Conservation (phyloP, 441 rosid genomes). For the Metrosideros polymorpha region DNA sequence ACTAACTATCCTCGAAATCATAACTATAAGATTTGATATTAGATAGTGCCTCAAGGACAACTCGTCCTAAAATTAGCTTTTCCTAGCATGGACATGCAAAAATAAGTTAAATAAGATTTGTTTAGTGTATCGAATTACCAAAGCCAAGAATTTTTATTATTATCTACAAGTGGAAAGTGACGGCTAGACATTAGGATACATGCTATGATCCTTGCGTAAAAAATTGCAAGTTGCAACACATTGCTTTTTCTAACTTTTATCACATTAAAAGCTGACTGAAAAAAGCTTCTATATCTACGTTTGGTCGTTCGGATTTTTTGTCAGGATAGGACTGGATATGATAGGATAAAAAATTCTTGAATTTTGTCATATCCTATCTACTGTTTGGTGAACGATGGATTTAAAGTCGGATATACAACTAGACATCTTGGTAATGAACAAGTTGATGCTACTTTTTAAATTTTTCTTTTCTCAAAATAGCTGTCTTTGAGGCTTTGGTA, state of each 20-base stretch:
- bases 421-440: too few relatives aligned
- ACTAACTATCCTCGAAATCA: neutral
- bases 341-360: too few relatives aligned
- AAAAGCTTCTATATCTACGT: neutral
- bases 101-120: neutral
- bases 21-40: neutral
- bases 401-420: too few relatives aligned
- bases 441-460: too few relatives aligned
- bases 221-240: neutral
- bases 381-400: too few relatives aligned
- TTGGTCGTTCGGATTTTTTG: too few relatives aligned
- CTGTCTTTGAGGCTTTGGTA: too few relatives aligned
- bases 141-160: neutral
- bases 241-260: neutral
- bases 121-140: neutral
- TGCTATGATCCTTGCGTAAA: neutral
- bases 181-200: neutral
- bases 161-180: neutral
- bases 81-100: neutral
- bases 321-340: too few relatives aligned
- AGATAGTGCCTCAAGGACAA: neutral
- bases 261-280: neutral
- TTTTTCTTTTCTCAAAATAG: too few relatives aligned
- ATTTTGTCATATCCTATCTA: too few relatives aligned
- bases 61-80: neutral